Percentiles rank a stretch among this genome's conserved stretches.
Evolutionary conservation across 2,329 filamentous ascomycete genomes (phyloP).

Genomic region (Pestalotiopsis sp.): DNA sequence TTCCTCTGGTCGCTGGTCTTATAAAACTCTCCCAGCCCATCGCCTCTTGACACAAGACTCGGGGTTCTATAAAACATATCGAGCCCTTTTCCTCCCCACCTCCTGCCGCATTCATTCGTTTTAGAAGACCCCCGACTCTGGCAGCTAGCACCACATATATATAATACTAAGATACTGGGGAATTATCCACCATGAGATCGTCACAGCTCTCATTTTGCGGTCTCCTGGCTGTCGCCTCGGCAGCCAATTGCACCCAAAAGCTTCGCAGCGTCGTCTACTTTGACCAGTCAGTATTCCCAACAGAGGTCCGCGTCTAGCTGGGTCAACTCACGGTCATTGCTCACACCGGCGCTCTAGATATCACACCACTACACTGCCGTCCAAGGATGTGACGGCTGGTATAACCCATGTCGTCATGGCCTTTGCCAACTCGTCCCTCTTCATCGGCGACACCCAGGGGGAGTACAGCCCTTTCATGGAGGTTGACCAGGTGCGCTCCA

Average conservation of each 20-base stretch:
- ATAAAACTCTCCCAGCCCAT: no score
- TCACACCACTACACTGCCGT: slow-evolving; percentile 16
- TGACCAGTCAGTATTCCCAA: slow-evolving; percentile 16
- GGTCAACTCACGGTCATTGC: not conserved
- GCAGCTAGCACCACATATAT: not conserved
- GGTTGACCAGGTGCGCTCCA: slow-evolving; percentile 39
- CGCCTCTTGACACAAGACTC: no score
- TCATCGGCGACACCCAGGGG: slow-evolving; percentile 25
- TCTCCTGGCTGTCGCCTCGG: not conserved
- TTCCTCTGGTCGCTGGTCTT: no score
- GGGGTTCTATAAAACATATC: no score
- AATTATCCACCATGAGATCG: not conserved
- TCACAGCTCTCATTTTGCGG: not conserved
- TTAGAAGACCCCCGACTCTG: not conserved
- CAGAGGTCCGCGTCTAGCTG: no score
- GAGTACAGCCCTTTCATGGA: slow-evolving; percentile 28
- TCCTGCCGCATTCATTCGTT: not conserved
- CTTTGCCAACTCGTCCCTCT: slow-evolving; percentile 30
- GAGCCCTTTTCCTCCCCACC: no score
- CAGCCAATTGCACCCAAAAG: not conserved
- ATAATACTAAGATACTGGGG: not conserved
- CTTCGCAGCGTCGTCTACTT: slow-evolving; percentile 20
- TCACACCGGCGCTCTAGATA: slow-evolving; percentile 7
- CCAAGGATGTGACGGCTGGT: slow-evolving; percentile 21
- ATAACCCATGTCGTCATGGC: slow-evolving; percentile 33